Evolutionary conservation across 2,329 filamentous ascomycete species (phyloP), one percentile per base, ranked within the genome.

Genomic region (Trichoderma citrinoviride): DNA sequence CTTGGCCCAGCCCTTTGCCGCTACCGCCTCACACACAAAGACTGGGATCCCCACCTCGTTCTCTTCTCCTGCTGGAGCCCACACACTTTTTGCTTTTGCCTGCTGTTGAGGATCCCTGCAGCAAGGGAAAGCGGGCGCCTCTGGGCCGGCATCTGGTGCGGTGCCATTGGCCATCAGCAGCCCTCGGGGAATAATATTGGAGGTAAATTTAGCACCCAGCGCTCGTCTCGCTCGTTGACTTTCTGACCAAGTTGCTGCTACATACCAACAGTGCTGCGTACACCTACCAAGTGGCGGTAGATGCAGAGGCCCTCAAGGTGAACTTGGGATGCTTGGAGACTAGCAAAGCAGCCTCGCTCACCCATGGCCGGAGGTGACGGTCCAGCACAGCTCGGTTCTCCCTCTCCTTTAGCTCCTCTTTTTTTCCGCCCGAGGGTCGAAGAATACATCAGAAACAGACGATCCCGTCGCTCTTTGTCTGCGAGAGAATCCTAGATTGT

Each of bases 41-140:
- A 58, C 47, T 40, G 61, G 49, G 17, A 44, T 66, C 65, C 57
- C 61, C 61, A 63, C 67, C 65, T 62, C 64, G 12, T 37, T 7
- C 7, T 29, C 7, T 29, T 50, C 50, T 41, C 25, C 53, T 33
- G 54, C 55, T 64, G 25, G n/a, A 67, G 65, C 61, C 65, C 65
- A 63, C 65, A 66, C 57, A n/a, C n/a, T n/a, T 41, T 46, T 47
- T 61, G 61, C 50, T 49, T 46, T 37, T 40, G n/a, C 41, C 43
- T 56, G 60, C 50, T 68, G 61, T 61, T 65, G 61, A 60, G 53
- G 69, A 71, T 71, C 70, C 70, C 69, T 71, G 70, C 64, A 65
- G 64, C 29, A 67, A 61, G 62, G 62, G 64, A 54, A 66, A 66
- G 33, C 65, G 65, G 62, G 65, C 61, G 47, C 58, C 58, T 61